Evolutionary conservation across 257 asterid genomes (phyloP).

Genomic region (Nicotiana attenuata): DNA sequence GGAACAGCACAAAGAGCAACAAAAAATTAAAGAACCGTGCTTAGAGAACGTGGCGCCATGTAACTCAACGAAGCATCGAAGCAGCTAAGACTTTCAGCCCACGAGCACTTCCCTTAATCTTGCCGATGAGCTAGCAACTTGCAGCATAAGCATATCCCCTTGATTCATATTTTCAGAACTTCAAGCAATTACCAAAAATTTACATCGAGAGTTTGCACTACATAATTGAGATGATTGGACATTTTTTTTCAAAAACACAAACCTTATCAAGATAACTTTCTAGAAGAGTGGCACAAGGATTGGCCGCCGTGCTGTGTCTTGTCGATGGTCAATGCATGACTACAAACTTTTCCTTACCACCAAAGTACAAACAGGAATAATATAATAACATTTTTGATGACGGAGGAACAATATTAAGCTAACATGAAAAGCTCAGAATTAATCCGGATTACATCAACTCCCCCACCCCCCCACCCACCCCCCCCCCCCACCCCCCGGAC

Average conservation of each 20-base stretch:
- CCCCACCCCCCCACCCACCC: too few species aligned
- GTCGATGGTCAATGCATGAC: conserved; percentile 97
- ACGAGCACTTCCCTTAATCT: conserved; percentile 81
- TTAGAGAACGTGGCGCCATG: conserved; percentile 90
- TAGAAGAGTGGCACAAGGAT: conserved; percentile 77
- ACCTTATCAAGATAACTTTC: conserved; percentile 84
- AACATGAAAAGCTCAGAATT: neutral
- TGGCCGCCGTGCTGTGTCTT: conserved; percentile 56
- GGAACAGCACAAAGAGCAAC: neutral
- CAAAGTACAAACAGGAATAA: conserved; percentile 12
- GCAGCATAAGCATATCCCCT: conserved; percentile 99
- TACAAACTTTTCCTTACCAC: conserved; percentile 78
- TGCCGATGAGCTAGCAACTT: conserved; percentile 92
- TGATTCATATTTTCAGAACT: conserved; percentile 96
- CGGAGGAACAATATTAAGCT: neutral
- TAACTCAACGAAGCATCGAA: conserved; percentile 90
- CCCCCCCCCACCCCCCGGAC: neutral
- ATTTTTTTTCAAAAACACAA: conserved; percentile 11
- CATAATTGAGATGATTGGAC: conserved; percentile 11
- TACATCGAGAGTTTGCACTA: conserved; percentile 14
- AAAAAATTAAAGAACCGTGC: conserved; percentile 50
- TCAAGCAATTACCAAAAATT: conserved; percentile 30
- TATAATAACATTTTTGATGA: conserved; percentile 4
- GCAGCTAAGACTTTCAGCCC: conserved; percentile 97
- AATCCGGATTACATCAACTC: neutral